A percentile compares a stretch with the other conserved stretches of the same genome.
These are phyloP conservation scores for Wickerhamiella azymoides DNA, from an alignment of 805 yeast species.

Conservation along the genomic window DNA sequence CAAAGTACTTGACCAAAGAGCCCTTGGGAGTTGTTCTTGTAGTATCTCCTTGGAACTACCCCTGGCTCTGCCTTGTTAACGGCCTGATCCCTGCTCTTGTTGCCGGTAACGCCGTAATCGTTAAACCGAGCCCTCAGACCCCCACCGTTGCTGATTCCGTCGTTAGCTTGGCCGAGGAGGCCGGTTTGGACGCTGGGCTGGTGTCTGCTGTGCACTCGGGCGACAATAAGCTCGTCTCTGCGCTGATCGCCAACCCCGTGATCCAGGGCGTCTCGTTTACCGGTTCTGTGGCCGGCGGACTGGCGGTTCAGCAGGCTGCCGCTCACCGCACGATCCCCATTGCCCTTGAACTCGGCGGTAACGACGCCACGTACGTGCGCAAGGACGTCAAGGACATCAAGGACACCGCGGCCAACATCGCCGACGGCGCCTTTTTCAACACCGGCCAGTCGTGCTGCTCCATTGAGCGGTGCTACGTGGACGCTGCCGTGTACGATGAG, in stretches of 20 bases:
- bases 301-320: conserved; percentile 50
- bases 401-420: conserved; percentile 49
- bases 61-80: conserved; percentile 77
- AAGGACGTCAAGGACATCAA: conserved; percentile 49
- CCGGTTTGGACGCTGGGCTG: conserved; percentile 70
- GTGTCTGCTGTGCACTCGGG: conserved; percentile 70
- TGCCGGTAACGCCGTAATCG: conserved; percentile 71
- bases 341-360: conserved; percentile 81
- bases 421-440: conserved; percentile 70
- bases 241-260: conserved; percentile 48
- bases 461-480: conserved; percentile 76
- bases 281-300: conserved; percentile 76
- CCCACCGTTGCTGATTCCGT: conserved; percentile 69
- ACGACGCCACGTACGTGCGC: conserved; percentile 75
- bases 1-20: conserved; percentile 37
- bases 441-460: conserved; percentile 93
- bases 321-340: conserved; percentile 69
- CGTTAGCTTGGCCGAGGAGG: conserved; percentile 49
- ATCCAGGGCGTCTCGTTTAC: conserved; percentile 76
- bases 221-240: conserved; percentile 51
- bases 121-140: conserved; percentile 80
- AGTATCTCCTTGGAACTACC: conserved; percentile 90
- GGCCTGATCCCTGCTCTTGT: conserved; percentile 77
- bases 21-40: conserved; percentile 85
- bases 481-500: conserved; percentile 40